These are phyloP conservation scores for Ochetophila trinervis DNA, from an alignment of 306 rosid genomes.

Conservation along the genomic window DNA sequence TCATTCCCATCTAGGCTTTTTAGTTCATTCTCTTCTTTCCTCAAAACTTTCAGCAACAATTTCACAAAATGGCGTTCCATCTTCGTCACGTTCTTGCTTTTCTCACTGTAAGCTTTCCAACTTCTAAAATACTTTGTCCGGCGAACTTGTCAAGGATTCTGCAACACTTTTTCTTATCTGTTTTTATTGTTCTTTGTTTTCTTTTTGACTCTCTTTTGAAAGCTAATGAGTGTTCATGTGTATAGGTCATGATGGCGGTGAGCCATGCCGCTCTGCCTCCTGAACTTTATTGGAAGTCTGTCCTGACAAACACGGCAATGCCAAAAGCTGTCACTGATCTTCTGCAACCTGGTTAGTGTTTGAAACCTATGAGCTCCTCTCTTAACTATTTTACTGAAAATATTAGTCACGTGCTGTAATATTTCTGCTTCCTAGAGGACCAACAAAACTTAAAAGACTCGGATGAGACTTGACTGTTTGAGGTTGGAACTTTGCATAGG, in stretches of 20 bases:
- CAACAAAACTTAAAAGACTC: neutral
- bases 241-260: constrained; percentile 43
- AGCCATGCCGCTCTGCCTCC: constrained; percentile 59
- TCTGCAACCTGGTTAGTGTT: constrained; percentile 41
- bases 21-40: constrained; percentile 3
- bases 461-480: no score
- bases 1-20: constrained; percentile 1
- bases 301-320: constrained; percentile 59
- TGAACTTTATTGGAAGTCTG: constrained; percentile 60
- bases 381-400: neutral
- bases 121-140: no score
- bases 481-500: no score
- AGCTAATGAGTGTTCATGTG: constrained; percentile 4
- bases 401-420: neutral
- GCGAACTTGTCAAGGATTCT: neutral
- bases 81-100: constrained; percentile 34
- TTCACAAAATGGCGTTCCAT: constrained; percentile 37
- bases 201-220: neutral
- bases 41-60: neutral
- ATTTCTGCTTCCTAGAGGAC: neutral
- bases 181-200: neutral
- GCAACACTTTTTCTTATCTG: no score
- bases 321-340: constrained; percentile 54
- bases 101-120: constrained; percentile 44
- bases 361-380: neutral